A percentile compares a stretch with the other conserved stretches of the same genome.
These are phyloP conservation scores for Umbilicus rupestris DNA, from an alignment of 164 flowering plant species.

Conservation along the genomic window DNA sequence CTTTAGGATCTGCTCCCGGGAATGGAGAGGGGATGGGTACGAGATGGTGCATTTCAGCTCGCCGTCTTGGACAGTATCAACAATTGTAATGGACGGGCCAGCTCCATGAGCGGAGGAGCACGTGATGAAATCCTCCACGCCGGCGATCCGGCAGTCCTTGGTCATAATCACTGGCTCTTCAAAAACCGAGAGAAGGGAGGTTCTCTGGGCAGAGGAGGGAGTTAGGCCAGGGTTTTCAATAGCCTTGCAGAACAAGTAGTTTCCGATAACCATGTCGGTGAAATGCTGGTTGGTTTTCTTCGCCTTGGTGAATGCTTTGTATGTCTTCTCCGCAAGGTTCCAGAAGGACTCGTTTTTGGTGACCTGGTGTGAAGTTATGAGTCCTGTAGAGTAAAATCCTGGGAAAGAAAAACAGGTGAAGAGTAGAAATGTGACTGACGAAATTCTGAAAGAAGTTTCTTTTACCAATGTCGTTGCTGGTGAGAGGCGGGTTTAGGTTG, in stretches of 20 bases:
- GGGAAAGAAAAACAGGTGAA: neutral
- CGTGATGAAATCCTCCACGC: constrained; percentile 58
- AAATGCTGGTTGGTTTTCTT: neutral
- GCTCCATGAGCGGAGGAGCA: constrained; percentile 70
- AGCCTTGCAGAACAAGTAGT: neutral
- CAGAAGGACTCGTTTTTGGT: neutral
- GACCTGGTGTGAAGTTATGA: neutral
- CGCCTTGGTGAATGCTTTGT: neutral
- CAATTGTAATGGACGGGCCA: constrained; percentile 63
- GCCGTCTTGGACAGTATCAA: constrained; percentile 59
- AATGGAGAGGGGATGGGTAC: constrained; percentile 75
- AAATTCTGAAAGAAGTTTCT: neutral
- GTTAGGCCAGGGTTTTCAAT: neutral
- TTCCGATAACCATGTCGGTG: neutral
- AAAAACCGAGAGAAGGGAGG: neutral
- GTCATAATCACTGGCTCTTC: neutral
- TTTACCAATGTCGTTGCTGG: neutral
- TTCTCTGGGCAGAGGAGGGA: neutral
- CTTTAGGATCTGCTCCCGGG: constrained; percentile 58
- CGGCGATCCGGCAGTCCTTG: neutral
- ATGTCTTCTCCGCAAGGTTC: neutral
- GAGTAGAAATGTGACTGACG: neutral
- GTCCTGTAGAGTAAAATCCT: neutral
- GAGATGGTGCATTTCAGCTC: constrained; percentile 53
- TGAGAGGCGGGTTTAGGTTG: neutral